Base-by-base conservation (phyloP, 2,329 filamentous ascomycete species). In the Didymella lethalis region DNA sequence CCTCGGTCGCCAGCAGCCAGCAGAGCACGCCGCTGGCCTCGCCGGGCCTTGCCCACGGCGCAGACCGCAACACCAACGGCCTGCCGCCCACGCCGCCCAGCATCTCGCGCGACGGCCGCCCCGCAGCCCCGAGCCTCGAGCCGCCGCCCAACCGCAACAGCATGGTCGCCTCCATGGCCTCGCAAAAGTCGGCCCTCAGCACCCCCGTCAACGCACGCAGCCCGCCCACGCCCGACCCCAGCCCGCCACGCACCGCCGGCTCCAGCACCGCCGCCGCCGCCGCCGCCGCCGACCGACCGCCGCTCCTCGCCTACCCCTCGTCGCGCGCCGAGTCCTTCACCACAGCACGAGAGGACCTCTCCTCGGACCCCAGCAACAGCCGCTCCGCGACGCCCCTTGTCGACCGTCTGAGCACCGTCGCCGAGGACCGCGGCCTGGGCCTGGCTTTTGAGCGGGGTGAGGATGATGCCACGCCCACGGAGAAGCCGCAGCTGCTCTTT, bases 71-170 rank as follows among this genome's bases (percentile, higher is more conserved):
- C 54, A 73, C 75, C 52, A 74, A 66, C 47, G 78, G 76, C 36
- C 73, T 82, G 18, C 80, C 80, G 38, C 80, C 79, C 11, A 82
- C 80, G 11, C 80, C 80, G 29, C 80, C 80, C 12, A 79, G 77
- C 7, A 74, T 72, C 52, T 73, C 71, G 28, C 72, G 73, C n/a
- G 71, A 75, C 56, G 65, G 72, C 18, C 12, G 60, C 70, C 4
- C 41, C 65, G n/a, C 51, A 63, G 10, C 54, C 63, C 7, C 28
- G 7, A 29, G 28, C 29, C 65, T 69, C 25, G 72, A 70, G 44
- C 64, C 67, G 23, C 68, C 67, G 26, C 66, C 70, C n/a, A 75
- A 78, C 64, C 76, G 77, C n/a, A 77, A 79, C 68, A 74, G 75
- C 59, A 71, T 79, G 6, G 62, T 70, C 14, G 73, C 73, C 49